Evolutionary conservation across 2,329 filamentous ascomycete species (phyloP).

Genomic region (Cladophialophora chaetospira): DNA sequence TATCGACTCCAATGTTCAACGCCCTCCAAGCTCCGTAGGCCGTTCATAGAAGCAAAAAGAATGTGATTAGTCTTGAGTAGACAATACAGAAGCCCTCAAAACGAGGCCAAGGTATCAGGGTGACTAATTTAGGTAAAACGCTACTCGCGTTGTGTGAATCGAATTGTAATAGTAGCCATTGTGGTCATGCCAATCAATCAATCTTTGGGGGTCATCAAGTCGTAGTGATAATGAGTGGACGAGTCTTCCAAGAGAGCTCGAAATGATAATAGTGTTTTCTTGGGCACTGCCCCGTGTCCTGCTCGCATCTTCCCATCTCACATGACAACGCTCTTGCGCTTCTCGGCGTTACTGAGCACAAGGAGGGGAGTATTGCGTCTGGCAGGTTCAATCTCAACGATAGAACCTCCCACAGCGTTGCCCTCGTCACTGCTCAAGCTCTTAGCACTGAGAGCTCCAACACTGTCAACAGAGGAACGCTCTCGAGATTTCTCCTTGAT

Average conservation of each 20-base stretch:
- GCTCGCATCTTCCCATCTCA: constrained; percentile 8
- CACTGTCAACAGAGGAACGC: constrained; percentile 54
- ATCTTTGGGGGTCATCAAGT: constrained; percentile 26
- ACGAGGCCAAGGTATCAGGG: no score
- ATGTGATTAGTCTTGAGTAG: no score
- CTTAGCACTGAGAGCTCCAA: constrained; percentile 56
- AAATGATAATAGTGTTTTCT: constrained; percentile 9
- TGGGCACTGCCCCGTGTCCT: constrained; percentile 28
- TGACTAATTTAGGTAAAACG: neutral
- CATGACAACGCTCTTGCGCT: constrained; percentile 69
- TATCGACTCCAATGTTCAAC: no score
- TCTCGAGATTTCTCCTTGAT: constrained; percentile 72
- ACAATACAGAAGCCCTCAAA: no score
- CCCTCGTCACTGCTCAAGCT: constrained; percentile 68
- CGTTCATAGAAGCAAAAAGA: no score
- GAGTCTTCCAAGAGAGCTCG: constrained; percentile 32
- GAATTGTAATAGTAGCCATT: constrained; percentile 11
- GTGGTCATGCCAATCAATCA: constrained; percentile 27
- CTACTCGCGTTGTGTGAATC: neutral
- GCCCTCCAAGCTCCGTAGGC: no score
- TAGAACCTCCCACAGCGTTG: constrained; percentile 57
- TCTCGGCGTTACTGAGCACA: constrained; percentile 84
- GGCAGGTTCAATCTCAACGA: constrained; percentile 55
- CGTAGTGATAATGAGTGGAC: constrained; percentile 31
- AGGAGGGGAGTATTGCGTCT: constrained; percentile 84